These are phyloP conservation scores for Jaapia argillacea DNA, from an alignment of 768 basidiomycete species.

Conservation along the genomic window DNA sequence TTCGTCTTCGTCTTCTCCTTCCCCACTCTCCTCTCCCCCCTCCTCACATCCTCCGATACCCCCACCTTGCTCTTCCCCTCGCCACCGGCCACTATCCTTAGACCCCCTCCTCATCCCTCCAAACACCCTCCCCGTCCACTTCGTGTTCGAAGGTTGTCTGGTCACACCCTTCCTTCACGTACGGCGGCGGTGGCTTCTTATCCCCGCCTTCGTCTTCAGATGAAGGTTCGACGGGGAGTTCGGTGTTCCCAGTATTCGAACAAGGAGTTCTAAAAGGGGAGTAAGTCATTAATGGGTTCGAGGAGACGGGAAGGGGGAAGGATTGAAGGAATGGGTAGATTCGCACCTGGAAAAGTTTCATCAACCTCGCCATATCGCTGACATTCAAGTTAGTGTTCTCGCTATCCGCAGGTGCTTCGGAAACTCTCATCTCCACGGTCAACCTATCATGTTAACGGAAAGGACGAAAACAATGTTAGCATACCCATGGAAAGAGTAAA, in stretches of 20 bases:
- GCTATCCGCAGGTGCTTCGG: conserved; percentile 31
- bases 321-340: neutral
- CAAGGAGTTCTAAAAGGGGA: conserved; percentile 13
- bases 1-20: conserved; percentile 17
- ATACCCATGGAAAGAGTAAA: neutral
- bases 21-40: conserved; percentile 16
- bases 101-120: too few relatives aligned
- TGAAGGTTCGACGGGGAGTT: neutral
- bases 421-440: conserved; percentile 52
- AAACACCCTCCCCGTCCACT: too few relatives aligned
- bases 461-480: conserved; percentile 5
- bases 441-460: conserved; percentile 62
- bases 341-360: conserved; percentile 76
- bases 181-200: too few relatives aligned
- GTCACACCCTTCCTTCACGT: too few relatives aligned
- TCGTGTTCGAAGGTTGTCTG: too few relatives aligned
- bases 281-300: neutral
- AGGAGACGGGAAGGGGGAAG: too few relatives aligned
- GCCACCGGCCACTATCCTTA: too few relatives aligned
- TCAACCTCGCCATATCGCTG: conserved; percentile 71
- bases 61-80: conserved; percentile 16
- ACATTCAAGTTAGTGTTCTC: conserved; percentile 48
- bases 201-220: neutral
- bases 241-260: conserved; percentile 19
- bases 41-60: conserved; percentile 18